These are phyloP conservation scores for Isatis tinctoria DNA, from an alignment of 345 rosid species.

Conservation along the genomic window DNA sequence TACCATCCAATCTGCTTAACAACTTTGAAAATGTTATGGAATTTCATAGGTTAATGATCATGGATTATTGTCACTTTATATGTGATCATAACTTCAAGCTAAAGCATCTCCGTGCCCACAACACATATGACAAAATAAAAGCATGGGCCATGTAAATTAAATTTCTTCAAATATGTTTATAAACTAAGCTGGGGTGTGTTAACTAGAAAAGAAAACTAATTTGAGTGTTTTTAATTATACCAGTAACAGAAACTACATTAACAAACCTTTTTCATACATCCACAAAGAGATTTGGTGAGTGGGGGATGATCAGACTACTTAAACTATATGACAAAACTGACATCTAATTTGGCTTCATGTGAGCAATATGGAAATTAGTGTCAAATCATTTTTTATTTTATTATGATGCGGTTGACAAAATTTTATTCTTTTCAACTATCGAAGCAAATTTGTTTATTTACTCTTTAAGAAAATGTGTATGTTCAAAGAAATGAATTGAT, in stretches of 20 bases:
- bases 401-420: conserved; percentile 24
- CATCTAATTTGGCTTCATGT: conserved; percentile 25
- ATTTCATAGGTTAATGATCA: conserved; percentile 9
- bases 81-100: conserved; percentile 24
- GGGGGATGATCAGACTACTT: conserved; percentile 6
- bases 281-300: conserved; percentile 24
- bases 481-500: neutral
- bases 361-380: conserved; percentile 17
- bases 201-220: neutral
- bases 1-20: conserved; percentile 24
- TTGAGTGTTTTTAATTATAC: neutral
- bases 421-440: conserved; percentile 2
- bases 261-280: conserved; percentile 12
- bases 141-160: conserved; percentile 18
- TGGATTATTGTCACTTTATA: conserved; percentile 25
- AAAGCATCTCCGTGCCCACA: conserved; percentile 29
- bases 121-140: conserved; percentile 26
- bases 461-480: neutral
- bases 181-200: neutral
- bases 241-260: conserved; percentile 3
- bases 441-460: neutral
- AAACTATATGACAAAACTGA: conserved; percentile 24
- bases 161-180: neutral
- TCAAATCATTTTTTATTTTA: conserved; percentile 6
- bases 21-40: conserved; percentile 9